Conservation (phyloP, 2,329 filamentous ascomycete species). For the Phialophora expanda region DNA sequence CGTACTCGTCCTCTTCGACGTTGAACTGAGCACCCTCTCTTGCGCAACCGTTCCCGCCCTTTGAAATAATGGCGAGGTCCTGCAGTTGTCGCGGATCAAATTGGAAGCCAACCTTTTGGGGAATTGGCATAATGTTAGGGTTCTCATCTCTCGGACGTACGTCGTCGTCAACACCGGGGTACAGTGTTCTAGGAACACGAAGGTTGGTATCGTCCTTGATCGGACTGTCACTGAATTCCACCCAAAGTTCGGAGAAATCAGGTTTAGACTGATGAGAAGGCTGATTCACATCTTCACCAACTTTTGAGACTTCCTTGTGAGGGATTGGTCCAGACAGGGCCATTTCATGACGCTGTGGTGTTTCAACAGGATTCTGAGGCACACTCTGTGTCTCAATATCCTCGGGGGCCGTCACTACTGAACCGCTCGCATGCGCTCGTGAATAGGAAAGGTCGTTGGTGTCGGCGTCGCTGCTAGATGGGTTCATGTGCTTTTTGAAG, state of each 20-base stretch:
- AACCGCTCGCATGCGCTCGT: slow-evolving; percentile 4
- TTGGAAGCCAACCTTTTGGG: slow-evolving; percentile 27
- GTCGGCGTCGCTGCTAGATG: slow-evolving; percentile 3
- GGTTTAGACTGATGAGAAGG: not conserved
- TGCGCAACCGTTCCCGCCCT: slow-evolving; percentile 40
- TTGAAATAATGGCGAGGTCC: slow-evolving; percentile 35
- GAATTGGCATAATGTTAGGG: slow-evolving; percentile 37
- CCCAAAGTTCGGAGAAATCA: not conserved
- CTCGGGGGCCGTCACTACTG: not conserved
- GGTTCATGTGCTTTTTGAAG: slow-evolving; percentile 26
- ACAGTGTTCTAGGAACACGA: slow-evolving; percentile 28
- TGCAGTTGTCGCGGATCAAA: slow-evolving; percentile 39
- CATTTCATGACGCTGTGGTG: not conserved
- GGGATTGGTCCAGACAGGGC: not conserved
- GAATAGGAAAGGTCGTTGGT: slow-evolving; percentile 6
- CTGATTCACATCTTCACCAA: not conserved
- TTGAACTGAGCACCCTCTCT: slow-evolving; percentile 34
- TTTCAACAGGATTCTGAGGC: not conserved
- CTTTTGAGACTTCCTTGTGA: not conserved
- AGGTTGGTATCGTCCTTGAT: slow-evolving; percentile 1
- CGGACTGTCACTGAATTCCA: slow-evolving; percentile 7
- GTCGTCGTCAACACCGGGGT: slow-evolving; percentile 17
- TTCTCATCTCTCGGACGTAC: slow-evolving; percentile 33
- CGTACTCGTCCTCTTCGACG: slow-evolving; percentile 33
- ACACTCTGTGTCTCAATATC: not conserved